phyloP scores from a whole-genome alignment of 768 basidiomycete species.

The Leucosporidium yakuticum region DNA sequence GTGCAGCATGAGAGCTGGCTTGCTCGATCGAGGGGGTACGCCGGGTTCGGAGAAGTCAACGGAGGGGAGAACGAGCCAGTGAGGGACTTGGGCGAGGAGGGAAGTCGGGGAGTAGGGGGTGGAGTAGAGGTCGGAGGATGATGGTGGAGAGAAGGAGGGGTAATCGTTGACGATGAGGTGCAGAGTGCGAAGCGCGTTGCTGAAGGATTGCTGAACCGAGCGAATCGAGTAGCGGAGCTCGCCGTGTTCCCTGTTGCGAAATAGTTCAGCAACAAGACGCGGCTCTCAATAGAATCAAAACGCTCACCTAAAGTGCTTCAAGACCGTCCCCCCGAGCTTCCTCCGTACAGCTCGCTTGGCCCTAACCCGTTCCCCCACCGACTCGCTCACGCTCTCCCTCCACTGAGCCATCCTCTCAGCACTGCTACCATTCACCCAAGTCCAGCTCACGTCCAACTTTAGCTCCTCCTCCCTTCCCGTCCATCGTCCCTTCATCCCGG shows the following conservation, averaged over 20 bases:
- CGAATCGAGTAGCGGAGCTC: constrained; percentile 40
- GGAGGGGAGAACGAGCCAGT: constrained; percentile 42
- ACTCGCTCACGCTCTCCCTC: background rate
- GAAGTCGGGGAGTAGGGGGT: background rate
- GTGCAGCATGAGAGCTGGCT: constrained; percentile 4
- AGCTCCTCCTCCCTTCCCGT: background rate
- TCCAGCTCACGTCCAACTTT: constrained; percentile 31
- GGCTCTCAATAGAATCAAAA: too few relatives aligned
- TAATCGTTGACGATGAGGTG: constrained; percentile 36
- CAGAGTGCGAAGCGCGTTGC: constrained; percentile 7
- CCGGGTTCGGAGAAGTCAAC: constrained; percentile 1
- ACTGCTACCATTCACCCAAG: constrained; percentile 37
- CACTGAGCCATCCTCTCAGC: constrained; percentile 20
- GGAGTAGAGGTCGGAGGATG: background rate
- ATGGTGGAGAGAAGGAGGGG: background rate
- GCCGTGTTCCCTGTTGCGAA: constrained; percentile 35
- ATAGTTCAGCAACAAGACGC: background rate
- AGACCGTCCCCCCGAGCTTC: background rate
- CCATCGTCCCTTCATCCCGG: constrained; percentile 8
- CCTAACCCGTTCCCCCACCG: background rate
- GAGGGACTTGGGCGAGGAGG: constrained; percentile 42
- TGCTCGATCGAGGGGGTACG: too few relatives aligned
- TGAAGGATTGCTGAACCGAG: constrained; percentile 28
- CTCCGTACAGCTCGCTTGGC: background rate
- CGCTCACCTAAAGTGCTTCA: constrained; percentile 25